Evolutionary conservation across 192 early-diverging fungal genomes (phyloP).

Genomic region (Linderina pennispora): DNA sequence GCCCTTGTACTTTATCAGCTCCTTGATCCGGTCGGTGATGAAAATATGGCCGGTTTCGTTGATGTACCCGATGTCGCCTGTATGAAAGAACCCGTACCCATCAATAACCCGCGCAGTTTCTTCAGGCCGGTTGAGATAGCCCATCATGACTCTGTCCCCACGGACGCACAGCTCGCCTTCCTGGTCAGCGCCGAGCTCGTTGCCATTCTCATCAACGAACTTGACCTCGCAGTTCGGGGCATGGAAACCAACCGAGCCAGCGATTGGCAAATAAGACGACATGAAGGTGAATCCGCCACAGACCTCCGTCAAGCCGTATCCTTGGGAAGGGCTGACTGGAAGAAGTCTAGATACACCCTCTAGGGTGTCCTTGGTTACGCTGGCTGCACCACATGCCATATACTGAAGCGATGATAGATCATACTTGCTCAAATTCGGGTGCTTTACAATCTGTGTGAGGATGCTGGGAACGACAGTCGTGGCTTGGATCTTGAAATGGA

Average conservation of each 20-base stretch:
- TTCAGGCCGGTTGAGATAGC: constrained; percentile 72
- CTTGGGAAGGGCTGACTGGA: constrained; percentile 24
- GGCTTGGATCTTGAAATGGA: constrained; percentile 57
- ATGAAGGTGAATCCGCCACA: constrained; percentile 22
- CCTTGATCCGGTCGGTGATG: constrained; percentile 74
- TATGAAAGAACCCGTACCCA: constrained; percentile 71
- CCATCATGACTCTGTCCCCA: constrained; percentile 75
- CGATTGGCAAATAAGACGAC: neutral
- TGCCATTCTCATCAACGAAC: constrained; percentile 64
- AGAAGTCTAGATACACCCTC: constrained; percentile 33
- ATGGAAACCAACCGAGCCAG: constrained; percentile 60
- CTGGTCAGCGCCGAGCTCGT: constrained; percentile 47
- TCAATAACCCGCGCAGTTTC: constrained; percentile 65
- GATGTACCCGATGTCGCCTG: constrained; percentile 70
- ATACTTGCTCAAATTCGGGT: constrained; percentile 58
- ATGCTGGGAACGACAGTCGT: constrained; percentile 55
- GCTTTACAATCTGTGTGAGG: constrained; percentile 56
- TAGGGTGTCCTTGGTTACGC: constrained; percentile 53
- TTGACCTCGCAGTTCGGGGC: constrained; percentile 61
- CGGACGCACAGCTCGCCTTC: constrained; percentile 76
- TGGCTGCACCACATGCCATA: constrained; percentile 68
- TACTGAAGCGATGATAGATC: constrained; percentile 57
- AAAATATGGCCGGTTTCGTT: constrained; percentile 56
- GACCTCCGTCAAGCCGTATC: constrained; percentile 60
- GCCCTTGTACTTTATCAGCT: constrained; percentile 91